A percentile compares a stretch with the other conserved stretches of the same genome.
Evolutionary conservation across 306 rosid genomes (phyloP).

Genomic region (Astragalus glycyphyllos): DNA sequence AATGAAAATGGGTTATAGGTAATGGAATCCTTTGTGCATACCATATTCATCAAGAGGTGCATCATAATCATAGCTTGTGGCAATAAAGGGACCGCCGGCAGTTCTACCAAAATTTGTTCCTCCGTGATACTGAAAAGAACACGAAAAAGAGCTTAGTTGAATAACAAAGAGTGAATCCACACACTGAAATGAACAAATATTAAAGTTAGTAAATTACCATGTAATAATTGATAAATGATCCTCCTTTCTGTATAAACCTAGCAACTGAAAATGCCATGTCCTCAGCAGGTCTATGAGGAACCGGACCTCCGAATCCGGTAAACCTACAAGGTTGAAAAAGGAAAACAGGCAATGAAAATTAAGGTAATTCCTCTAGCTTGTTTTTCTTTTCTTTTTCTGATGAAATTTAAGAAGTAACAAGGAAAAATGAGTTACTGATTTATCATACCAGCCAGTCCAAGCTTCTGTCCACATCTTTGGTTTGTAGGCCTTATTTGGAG

Average conservation of each 20-base stretch:
- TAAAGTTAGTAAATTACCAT: conserved; percentile 62
- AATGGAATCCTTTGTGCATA: conserved; percentile 42
- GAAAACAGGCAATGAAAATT: conserved; percentile 16
- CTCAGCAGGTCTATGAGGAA: conserved; percentile 92
- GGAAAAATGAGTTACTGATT: conserved; percentile 31
- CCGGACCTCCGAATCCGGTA: conserved; percentile 94
- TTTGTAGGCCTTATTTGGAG: conserved; percentile 92
- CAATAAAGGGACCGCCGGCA: conserved; percentile 98
- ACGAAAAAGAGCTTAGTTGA: conserved; percentile 38
- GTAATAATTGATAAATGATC: conserved; percentile 87
- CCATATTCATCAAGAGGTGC: conserved; percentile 99
- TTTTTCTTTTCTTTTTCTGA: background rate
- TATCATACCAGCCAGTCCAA: conserved; percentile 92
- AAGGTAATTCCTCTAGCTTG: conserved; percentile 9
- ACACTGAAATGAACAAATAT: conserved; percentile 29
- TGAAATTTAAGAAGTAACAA: conserved; percentile 25
- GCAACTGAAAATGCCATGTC: conserved; percentile 96
- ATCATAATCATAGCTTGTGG: conserved; percentile 96
- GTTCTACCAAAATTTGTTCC: conserved; percentile 99
- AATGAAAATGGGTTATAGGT: background rate
- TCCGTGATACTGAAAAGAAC: conserved; percentile 79
- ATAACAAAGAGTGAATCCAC: conserved; percentile 21
- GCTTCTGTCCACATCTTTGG: conserved; percentile 99
- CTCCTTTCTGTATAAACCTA: conserved; percentile 93
- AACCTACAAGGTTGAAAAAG: conserved; percentile 59